phyloP scores from a whole-genome alignment of 805 yeast species.

The Barnettozyma siamensis region DNA sequence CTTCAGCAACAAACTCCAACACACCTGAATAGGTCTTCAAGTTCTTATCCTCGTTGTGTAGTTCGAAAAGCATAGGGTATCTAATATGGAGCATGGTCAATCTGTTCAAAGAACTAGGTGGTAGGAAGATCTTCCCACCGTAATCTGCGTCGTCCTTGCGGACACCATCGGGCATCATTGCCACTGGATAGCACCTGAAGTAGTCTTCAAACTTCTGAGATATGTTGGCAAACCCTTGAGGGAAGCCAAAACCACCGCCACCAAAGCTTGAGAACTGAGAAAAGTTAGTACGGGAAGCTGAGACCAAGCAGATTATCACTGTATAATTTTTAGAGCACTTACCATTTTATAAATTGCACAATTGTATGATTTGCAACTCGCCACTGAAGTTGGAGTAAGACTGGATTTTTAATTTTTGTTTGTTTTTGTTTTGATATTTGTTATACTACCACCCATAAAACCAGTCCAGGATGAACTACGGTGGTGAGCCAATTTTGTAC shows the following conservation, averaged over 20 bases:
- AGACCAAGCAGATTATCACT: background rate
- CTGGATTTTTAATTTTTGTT: background rate
- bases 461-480: conserved; percentile 1
- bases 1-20: conserved; percentile 93
- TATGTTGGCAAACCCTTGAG: conserved; percentile 24
- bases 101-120: conserved; percentile 86
- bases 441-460: background rate
- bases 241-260: conserved; percentile 19
- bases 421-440: background rate
- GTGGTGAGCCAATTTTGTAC: conserved; percentile 9
- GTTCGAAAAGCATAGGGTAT: conserved; percentile 92
- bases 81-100: conserved; percentile 86
- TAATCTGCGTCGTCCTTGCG: conserved; percentile 75
- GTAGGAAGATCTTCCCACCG: conserved; percentile 94
- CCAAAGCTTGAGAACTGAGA: conserved; percentile 33
- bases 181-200: conserved; percentile 87
- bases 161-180: conserved; percentile 70
- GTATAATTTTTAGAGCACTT: background rate
- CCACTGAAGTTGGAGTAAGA: too few species aligned
- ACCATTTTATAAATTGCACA: conserved; percentile 1
- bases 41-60: conserved; percentile 59
- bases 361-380: too few species aligned
- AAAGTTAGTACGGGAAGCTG: background rate
- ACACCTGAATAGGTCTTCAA: conserved; percentile 85
- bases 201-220: conserved; percentile 69